Evolutionary conservation across 1,284 basidiomycete species (phyloP).

Genomic region (Exsudoporus floridanus): DNA sequence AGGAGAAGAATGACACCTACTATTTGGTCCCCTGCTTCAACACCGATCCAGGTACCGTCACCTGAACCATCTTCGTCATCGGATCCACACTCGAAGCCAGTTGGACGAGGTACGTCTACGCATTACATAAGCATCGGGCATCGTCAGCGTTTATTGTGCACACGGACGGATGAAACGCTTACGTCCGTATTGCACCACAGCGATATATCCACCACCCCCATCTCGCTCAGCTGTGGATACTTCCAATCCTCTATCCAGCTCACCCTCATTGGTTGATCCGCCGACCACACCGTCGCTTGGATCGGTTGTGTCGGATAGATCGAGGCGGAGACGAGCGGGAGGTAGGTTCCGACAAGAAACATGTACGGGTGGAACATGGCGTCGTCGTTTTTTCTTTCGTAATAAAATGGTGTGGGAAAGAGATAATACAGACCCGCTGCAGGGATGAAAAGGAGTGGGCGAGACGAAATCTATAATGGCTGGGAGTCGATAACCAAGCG

Average conservation of each 20-base stretch:
- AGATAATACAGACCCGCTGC: constrained; percentile 30
- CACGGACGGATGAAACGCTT: neutral
- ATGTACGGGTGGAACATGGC: constrained; percentile 11
- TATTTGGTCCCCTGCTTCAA: constrained; percentile 16
- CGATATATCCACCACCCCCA: constrained; percentile 43
- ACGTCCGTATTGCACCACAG: constrained; percentile 46
- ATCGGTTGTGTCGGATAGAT: constrained; percentile 52
- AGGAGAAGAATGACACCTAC: constrained; percentile 16
- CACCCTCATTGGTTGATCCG: constrained; percentile 41
- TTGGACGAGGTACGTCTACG: constrained; percentile 35
- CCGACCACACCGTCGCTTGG: constrained; percentile 42
- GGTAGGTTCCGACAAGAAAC: constrained; percentile 3
- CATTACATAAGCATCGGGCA: neutral
- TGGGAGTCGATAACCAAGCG: neutral
- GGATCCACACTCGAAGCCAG: constrained; percentile 41
- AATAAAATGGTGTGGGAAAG: neutral
- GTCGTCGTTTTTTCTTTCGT: neutral
- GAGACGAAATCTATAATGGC: constrained; percentile 4
- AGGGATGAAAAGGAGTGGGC: constrained; percentile 7
- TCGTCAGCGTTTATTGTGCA: constrained; percentile 5
- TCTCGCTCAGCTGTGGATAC: constrained; percentile 39
- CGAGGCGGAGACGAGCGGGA: constrained; percentile 24
- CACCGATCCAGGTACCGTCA: constrained; percentile 29
- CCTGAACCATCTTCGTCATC: constrained; percentile 14
- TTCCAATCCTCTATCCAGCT: constrained; percentile 49